Percentiles rank a stretch among this genome's conserved stretches.
Conservation (phyloP, 305 asterid genomes). For the Fraxinus sp. region DNA sequence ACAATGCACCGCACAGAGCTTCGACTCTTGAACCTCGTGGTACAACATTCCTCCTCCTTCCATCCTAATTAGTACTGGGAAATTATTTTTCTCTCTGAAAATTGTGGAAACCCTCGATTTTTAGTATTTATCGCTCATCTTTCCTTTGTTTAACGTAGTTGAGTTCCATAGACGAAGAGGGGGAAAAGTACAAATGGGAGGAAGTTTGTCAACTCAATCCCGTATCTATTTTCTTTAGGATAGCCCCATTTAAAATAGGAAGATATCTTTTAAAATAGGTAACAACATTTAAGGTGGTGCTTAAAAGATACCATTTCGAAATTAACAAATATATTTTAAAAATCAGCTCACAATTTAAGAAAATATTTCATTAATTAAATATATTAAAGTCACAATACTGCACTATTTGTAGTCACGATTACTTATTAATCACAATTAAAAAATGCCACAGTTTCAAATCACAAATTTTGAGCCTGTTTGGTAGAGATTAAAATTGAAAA, state of each 20-base stretch:
- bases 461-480: too few relatives aligned
- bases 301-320: background rate
- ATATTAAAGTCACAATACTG: too few relatives aligned
- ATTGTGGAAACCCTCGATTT: background rate
- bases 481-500: too few relatives aligned
- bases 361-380: too few relatives aligned
- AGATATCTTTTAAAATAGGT: too few relatives aligned
- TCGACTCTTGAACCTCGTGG: slow-evolving; percentile 98
- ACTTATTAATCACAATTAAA: too few relatives aligned
- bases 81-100: background rate
- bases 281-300: too few relatives aligned
- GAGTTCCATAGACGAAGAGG: background rate
- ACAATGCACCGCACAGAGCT: slow-evolving; percentile 96
- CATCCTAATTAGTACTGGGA: background rate
- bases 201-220: background rate
- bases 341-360: too few relatives aligned
- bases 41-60: slow-evolving; percentile 64
- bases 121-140: background rate
- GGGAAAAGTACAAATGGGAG: background rate
- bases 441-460: too few relatives aligned
- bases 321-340: background rate
- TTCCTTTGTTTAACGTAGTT: background rate
- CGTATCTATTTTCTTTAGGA: background rate
- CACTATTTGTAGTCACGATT: too few relatives aligned
- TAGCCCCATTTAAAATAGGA: too few relatives aligned